phyloP scores from a whole-genome alignment of 345 rosid species.

The Durio zibethinus region DNA sequence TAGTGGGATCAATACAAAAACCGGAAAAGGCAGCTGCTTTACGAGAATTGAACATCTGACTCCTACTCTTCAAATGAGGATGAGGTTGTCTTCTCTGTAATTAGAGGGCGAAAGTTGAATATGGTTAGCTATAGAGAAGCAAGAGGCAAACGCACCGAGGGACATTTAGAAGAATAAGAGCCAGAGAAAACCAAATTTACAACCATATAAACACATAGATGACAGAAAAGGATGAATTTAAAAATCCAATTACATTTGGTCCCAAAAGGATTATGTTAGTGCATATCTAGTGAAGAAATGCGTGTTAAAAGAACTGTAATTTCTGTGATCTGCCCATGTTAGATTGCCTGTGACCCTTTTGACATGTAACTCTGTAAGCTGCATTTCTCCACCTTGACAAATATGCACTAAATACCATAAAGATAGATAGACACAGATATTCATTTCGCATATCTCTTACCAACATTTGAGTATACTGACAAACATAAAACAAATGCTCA shows the following conservation, averaged over 20 bases:
- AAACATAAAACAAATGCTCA: neutral
- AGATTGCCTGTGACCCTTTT: neutral
- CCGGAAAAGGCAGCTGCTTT: slow-evolving; percentile 38
- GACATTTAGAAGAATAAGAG: neutral
- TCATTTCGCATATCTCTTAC: neutral
- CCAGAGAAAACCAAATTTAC: neutral
- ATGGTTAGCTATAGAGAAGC: neutral
- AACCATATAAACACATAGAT: neutral
- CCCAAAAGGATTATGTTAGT: neutral
- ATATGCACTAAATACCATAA: neutral
- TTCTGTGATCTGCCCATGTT: neutral
- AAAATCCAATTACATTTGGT: neutral
- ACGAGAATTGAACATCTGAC: slow-evolving; percentile 26
- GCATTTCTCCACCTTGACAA: neutral
- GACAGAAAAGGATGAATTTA: neutral
- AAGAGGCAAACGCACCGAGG: neutral
- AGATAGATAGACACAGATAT: neutral
- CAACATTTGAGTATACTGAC: neutral
- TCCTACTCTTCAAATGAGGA: slow-evolving; percentile 31
- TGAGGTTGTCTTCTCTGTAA: slow-evolving; percentile 36
- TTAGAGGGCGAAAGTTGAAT: neutral
- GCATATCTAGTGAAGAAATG: neutral
- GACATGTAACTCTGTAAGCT: neutral
- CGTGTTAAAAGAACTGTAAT: neutral
- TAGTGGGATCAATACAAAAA: slow-evolving; percentile 33